A percentile compares a stretch with the other conserved stretches of the same genome.
Evolutionary conservation across 208 protist genomes (phyloP).

Genomic region (Leishmania braziliensis): DNA sequence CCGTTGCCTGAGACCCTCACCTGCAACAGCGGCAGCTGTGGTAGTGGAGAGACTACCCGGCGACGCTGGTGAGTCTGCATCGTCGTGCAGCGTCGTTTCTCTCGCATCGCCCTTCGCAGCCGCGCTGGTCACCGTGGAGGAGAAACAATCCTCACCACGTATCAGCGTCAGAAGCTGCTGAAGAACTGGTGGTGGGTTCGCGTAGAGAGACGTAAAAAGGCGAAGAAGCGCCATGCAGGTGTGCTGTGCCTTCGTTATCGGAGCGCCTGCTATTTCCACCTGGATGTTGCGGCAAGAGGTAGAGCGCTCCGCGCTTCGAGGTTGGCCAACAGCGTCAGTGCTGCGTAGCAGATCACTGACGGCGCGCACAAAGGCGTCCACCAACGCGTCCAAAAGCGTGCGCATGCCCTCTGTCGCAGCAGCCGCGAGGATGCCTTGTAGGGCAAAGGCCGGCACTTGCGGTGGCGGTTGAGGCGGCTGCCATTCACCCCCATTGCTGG

Average conservation of each 20-base stretch:
- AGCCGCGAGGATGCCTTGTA: conserved; percentile 14
- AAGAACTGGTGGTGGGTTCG: conserved; percentile 5
- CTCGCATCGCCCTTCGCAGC: not conserved
- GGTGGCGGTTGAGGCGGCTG: not conserved
- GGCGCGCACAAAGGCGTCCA: conserved; percentile 20
- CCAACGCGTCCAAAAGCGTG: conserved; percentile 13
- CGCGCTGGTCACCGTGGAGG: not conserved
- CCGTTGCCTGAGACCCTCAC: not conserved
- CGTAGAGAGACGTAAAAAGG: conserved; percentile 18
- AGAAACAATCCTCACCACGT: not conserved
- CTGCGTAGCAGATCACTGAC: conserved; percentile 22
- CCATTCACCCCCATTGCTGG: not conserved
- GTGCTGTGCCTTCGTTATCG: not conserved
- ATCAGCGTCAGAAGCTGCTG: not conserved
- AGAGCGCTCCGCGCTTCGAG: not conserved
- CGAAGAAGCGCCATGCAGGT: conserved; percentile 7
- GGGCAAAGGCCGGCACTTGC: not conserved
- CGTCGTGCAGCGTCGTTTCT: conserved; percentile 1
- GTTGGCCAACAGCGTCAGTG: not conserved
- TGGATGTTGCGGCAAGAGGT: not conserved
- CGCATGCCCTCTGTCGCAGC: conserved; percentile 17
- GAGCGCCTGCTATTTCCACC: not conserved
- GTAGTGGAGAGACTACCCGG: not conserved
- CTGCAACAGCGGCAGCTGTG: not conserved
- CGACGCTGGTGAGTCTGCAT: not conserved